Evolutionary conservation across 805 yeast species (phyloP).

Genomic region (Schwanniomyces occidentalis): DNA sequence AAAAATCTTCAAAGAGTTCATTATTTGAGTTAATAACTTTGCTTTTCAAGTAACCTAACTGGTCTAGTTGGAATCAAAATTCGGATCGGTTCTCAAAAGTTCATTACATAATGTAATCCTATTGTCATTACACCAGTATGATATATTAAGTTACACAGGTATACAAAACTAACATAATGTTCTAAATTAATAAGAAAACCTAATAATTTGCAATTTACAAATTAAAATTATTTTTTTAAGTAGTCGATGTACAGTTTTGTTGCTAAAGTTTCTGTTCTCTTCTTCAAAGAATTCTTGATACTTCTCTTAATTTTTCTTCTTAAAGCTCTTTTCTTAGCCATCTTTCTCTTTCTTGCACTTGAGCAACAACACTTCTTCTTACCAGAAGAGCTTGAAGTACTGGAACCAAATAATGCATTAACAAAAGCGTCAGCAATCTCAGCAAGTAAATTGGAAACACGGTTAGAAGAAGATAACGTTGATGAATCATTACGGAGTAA

Average conservation of each 20-base stretch:
- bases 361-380: slow-evolving; percentile 27
- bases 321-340: slow-evolving; percentile 23
- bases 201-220: not conserved
- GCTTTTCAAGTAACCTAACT: too few relatives aligned
- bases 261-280: slow-evolving; percentile 13
- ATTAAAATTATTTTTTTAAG: not conserved
- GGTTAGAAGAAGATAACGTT: slow-evolving; percentile 1
- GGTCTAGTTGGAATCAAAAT: too few relatives aligned
- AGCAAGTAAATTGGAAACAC: slow-evolving; percentile 8
- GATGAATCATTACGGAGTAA: not conserved
- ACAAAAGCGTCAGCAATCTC: slow-evolving; percentile 11
- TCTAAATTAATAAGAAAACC: not conserved
- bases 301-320: slow-evolving; percentile 18
- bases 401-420: slow-evolving; percentile 13
- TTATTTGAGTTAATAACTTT: not conserved
- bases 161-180: not conserved
- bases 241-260: slow-evolving; percentile 5
- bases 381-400: slow-evolving; percentile 11
- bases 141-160: not conserved
- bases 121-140: too few relatives aligned
- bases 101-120: too few relatives aligned
- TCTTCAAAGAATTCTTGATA: slow-evolving; percentile 21
- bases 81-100: too few relatives aligned
- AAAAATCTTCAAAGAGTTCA: not conserved
- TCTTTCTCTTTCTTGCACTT: slow-evolving; percentile 16